Percentiles rank a stretch among this genome's conserved stretches.
These are phyloP conservation scores for Eimeria tenella DNA, from an alignment of 169 alveolate species.

Conservation along the genomic window DNA sequence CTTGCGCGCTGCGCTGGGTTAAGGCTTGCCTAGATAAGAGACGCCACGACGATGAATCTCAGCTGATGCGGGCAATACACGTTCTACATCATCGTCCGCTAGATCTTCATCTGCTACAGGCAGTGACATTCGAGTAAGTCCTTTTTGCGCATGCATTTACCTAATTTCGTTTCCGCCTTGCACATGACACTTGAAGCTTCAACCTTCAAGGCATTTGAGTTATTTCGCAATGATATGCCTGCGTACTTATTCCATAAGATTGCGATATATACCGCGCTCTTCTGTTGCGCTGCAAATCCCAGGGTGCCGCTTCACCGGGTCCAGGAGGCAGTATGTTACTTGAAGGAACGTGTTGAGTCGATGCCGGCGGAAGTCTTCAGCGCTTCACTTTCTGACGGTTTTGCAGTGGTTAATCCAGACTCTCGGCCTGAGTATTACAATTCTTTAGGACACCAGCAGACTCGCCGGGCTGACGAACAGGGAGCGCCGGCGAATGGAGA, in stretches of 20 bases:
- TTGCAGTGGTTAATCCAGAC: slow-evolving; percentile 58
- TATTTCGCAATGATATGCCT: no score
- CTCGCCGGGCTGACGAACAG: slow-evolving; percentile 43
- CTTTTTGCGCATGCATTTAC: not conserved
- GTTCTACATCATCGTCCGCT: slow-evolving; percentile 63
- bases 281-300: not conserved
- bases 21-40: slow-evolving; percentile 71
- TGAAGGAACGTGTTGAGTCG: slow-evolving; percentile 64
- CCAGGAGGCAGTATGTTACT: slow-evolving; percentile 64
- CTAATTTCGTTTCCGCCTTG: no score
- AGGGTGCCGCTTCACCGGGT: slow-evolving; percentile 73
- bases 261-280: not conserved
- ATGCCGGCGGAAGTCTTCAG: slow-evolving; percentile 74
- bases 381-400: slow-evolving; percentile 65
- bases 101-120: slow-evolving; percentile 66
- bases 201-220: no score
- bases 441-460: slow-evolving; percentile 44
- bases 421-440: slow-evolving; percentile 54
- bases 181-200: no score
- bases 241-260: no score
- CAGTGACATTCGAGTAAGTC: slow-evolving; percentile 54
- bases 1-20: slow-evolving; percentile 73
- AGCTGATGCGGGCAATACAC: slow-evolving; percentile 69
- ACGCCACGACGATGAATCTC: slow-evolving; percentile 44
- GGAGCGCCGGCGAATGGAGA: slow-evolving; percentile 52